phyloP scores from a whole-genome alignment of 2,329 filamentous ascomycete species.

The Botryosphaeria dothidea region DNA sequence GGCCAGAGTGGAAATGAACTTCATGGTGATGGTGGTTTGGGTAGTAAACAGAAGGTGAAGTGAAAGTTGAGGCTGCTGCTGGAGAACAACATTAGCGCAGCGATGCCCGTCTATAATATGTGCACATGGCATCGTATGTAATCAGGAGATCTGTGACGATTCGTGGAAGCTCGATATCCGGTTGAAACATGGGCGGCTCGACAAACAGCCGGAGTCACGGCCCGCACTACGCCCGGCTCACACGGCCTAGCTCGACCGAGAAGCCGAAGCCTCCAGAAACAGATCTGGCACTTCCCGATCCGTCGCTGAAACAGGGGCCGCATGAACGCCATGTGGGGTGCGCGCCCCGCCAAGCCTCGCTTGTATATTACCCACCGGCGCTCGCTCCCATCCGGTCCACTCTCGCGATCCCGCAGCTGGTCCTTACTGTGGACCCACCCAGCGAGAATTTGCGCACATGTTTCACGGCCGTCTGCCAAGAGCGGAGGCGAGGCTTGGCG shows the following conservation, averaged over 20 bases:
- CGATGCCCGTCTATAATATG: conserved; percentile 10
- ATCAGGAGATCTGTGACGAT: conserved; percentile 2
- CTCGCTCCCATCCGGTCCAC: background rate
- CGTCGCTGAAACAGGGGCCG: conserved; percentile 1
- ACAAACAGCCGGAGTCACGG: conserved; percentile 7
- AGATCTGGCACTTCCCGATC: background rate
- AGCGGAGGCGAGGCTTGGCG: background rate
- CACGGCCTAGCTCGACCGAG: background rate
- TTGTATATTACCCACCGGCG: background rate
- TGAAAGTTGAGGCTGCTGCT: conserved; percentile 13
- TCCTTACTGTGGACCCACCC: background rate
- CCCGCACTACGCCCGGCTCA: conserved; percentile 1
- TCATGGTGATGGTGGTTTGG: background rate
- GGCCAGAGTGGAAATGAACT: conserved; percentile 12
- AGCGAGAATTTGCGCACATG: background rate
- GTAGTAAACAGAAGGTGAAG: conserved; percentile 3
- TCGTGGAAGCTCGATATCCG: conserved; percentile 6
- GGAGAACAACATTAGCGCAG: background rate
- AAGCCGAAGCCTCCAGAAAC: background rate
- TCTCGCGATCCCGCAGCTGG: background rate
- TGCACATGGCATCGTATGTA: background rate
- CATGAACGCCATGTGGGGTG: conserved; percentile 3
- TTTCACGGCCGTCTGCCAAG: conserved; percentile 1
- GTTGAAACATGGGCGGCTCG: conserved; percentile 1
- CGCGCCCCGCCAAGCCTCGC: conserved; percentile 3